phyloP scores from a whole-genome alignment of 2,329 filamentous ascomycete genomes.

The Magnaporthiopsis incrustans region DNA sequence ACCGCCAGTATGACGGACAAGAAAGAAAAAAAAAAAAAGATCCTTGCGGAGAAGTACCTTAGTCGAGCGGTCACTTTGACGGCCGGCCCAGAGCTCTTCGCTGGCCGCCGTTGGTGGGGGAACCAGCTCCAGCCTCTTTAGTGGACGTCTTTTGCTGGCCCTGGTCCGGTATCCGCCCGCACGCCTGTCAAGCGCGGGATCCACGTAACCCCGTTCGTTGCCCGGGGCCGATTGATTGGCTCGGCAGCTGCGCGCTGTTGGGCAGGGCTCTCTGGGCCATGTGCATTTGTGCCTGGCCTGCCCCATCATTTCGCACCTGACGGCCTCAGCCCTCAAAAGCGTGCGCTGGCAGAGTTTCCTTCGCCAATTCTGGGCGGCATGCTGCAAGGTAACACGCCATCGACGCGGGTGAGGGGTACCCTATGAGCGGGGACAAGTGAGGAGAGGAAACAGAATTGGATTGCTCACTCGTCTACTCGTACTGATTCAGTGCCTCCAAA shows the following conservation, averaged over 20 bases:
- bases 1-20: not conserved
- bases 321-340: not conserved
- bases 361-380: not conserved
- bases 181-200: not conserved
- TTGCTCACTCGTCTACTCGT: not conserved
- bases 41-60: not conserved
- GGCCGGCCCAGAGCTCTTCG: not conserved
- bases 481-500: too few relatives aligned
- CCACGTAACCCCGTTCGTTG: not conserved
- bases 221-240: not conserved
- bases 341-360: not conserved
- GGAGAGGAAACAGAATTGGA: not conserved
- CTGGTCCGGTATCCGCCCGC: not conserved
- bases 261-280: not conserved
- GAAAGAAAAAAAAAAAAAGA: not conserved
- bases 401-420: not conserved
- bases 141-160: not conserved
- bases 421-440: not conserved
- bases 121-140: not conserved
- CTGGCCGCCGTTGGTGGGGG: not conserved
- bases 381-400: not conserved
- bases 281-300: not conserved
- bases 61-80: not conserved
- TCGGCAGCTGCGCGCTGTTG: not conserved
- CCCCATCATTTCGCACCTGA: not conserved